Evolutionary conservation across 2,329 filamentous ascomycete species (phyloP).

Genomic region (Aureobasidium sp.): DNA sequence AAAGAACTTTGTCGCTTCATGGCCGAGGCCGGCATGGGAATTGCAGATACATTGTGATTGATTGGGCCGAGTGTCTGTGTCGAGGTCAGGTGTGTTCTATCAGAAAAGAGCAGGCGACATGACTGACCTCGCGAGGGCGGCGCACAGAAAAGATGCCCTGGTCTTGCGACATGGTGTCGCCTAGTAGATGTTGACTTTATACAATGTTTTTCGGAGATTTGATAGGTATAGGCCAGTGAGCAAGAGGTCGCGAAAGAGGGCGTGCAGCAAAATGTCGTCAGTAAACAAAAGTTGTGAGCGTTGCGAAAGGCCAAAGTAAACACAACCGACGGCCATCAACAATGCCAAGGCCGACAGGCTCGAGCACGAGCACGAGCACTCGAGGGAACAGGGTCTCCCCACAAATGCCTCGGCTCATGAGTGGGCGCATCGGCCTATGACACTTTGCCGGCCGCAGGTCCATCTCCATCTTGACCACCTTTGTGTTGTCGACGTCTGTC

Average conservation of each 20-base stretch:
- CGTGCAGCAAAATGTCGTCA: not conserved
- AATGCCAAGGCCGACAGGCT: conserved; percentile 1
- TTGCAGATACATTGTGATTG: conserved; percentile 65
- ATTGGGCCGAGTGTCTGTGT: conserved; percentile 75
- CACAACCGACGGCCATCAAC: not conserved
- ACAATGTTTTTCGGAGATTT: not conserved
- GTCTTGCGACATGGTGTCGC: conserved; percentile 69
- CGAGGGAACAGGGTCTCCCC: not conserved
- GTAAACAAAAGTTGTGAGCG: conserved; percentile 1
- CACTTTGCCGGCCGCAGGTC: not conserved
- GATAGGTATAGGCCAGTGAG: not conserved
- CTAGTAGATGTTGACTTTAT: not conserved
- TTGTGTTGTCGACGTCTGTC: not conserved
- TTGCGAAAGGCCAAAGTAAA: not conserved
- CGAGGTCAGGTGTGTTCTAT: not conserved
- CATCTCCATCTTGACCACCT: not conserved
- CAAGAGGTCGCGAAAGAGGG: not conserved
- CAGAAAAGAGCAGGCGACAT: not conserved
- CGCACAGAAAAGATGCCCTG: conserved; percentile 84
- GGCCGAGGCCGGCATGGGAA: conserved; percentile 85
- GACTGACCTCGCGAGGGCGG: conserved; percentile 75
- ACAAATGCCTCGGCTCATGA: not conserved
- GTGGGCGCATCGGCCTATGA: not conserved
- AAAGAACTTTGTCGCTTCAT: conserved; percentile 88
- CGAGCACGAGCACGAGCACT: not conserved